Base-by-base conservation (phyloP, 1,139 yeast genomes). In the Sugiyamaella castrensis region DNA sequence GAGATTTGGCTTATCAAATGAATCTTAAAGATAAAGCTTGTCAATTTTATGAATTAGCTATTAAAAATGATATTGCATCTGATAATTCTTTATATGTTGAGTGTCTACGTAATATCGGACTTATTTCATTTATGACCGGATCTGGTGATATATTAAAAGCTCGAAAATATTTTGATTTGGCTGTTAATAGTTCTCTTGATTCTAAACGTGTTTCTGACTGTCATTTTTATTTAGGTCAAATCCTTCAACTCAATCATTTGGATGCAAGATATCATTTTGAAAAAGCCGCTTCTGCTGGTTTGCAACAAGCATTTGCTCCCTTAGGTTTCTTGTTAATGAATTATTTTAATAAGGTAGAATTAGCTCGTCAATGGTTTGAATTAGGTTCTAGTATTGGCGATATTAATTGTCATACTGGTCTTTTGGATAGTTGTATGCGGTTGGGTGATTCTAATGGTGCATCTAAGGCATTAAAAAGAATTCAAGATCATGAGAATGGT, bases 291-390 rank as follows among this genome's bases (percentile, higher is more conserved):
- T 69, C 81, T 5, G 79, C 79, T 56, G 96, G 96, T 0, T 79
- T 88, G 43, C 76, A 19, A 56, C 95, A 89, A 57, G 76, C 91
- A 7, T 86, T 88, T 61, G 78, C 82, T 13, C 79, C 83, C 26
- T 69, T 89, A 43, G 98, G 97, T 1, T 85, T 84, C 63, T 66
- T 88, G 54, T 92, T 88, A 57, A 68, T 88, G 70, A 68, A 68
- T 52, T 63, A 66, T 53, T 68, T 63, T 48, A 61, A 62, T 40
- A 58, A 63, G 16, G 53, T 58, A 1, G 81, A 81, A 56, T 78
- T 83, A 50, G 87, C 95, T 0, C 69, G 74, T 36, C 88, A 87
- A 61, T 91, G 97, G 97, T 88, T 89, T 68, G 79, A 78, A 57
- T 68, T 89, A 40, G 98, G 96, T 0, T 74, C 79, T 34, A 92